Base-by-base conservation (phyloP, 495 filamentous ascomycete genomes). In the Penicillium parvum region DNA sequence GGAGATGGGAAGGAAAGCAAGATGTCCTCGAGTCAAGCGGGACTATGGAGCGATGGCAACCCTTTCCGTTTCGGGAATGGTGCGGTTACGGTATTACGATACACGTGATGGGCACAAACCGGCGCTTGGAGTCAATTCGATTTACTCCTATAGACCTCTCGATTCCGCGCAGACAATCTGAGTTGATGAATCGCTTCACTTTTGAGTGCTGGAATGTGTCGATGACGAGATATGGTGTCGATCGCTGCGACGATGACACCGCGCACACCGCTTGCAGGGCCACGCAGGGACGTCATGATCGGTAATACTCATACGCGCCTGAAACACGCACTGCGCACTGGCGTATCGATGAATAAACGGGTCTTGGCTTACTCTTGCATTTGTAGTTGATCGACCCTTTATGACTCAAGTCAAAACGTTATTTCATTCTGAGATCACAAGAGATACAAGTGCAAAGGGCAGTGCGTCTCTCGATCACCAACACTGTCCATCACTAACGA, bases 51-150 rank as follows among this genome's bases (percentile, higher is more conserved):
- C 35, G 32, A 44, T 28, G 38, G 43, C 50, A 50, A 40, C 37
- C 33, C 50, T 53, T n/a, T 45, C 57, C 50, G 57, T 14, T 46
- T 55, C 47, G 27, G 47, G 57, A 36, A 35, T 52, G 46, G 57
- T 42, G 50, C 26, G 14, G 50, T 57, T 49, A 53, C 44, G 12
- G 53, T 53, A 57, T 52, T 58, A 57, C 47, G 20, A 12, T 0
- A 2, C 53, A 60, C 57, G 50, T 56, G 53, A 52, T 43, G 26
- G 12, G 39, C 34, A 26, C 38, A 27, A 29, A 47, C 23, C 22
- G 26, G 37, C 5, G 17, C 28, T 7, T 15, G 28, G 11, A n/a
- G 5, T 10, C 5, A 12, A 30, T n/a, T 5, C 1, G 10, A 8
- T 2, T 3, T 11, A 29, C 27, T 10, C 5, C 4, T 34, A 19